Percentiles rank a stretch among this genome's conserved stretches.
These are phyloP conservation scores for Cryphonectria parasitica DNA, from an alignment of 2,329 filamentous ascomycete species.

Conservation along the genomic window DNA sequence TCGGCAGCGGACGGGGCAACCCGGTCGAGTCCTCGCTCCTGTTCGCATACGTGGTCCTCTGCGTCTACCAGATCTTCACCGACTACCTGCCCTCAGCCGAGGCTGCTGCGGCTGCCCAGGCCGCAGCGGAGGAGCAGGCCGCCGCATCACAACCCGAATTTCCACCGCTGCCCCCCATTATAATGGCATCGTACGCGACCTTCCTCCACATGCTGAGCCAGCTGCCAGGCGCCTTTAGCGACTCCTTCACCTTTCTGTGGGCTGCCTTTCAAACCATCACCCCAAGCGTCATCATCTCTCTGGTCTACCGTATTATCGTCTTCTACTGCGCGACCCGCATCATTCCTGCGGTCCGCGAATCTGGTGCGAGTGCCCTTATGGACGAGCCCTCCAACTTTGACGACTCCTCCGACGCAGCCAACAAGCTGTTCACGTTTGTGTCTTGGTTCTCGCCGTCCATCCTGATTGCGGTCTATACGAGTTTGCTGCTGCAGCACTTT, in stretches of 20 bases:
- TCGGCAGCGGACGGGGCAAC: conserved; percentile 90
- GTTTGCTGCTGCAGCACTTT: conserved; percentile 93
- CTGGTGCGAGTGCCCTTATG: conserved; percentile 79
- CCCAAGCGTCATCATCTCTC: conserved; percentile 91
- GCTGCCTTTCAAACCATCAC: conserved; percentile 95
- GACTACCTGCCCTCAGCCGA: conserved; percentile 85
- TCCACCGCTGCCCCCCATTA: conserved; percentile 92
- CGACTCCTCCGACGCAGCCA: conserved; percentile 69
- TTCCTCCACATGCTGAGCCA: conserved; percentile 81
- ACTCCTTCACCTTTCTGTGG: conserved; percentile 82
- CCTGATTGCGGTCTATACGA: conserved; percentile 94
- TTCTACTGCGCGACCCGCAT: conserved; percentile 96
- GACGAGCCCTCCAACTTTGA: conserved; percentile 87
- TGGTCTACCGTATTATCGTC: conserved; percentile 91
- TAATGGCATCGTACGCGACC: conserved; percentile 98
- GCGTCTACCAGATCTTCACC: conserved; percentile 98
- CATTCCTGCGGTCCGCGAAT: conserved; percentile 89
- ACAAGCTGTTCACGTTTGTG: conserved; percentile 77
- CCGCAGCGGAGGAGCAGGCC: conserved; percentile 53
- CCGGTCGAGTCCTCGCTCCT: conserved; percentile 93
- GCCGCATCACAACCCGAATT: conserved; percentile 75
- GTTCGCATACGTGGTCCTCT: conserved; percentile 97
- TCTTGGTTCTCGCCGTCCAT: conserved; percentile 96
- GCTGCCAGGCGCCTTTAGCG: conserved; percentile 81
- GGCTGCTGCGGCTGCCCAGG: conserved; percentile 45